phyloP scores from a whole-genome alignment of 768 basidiomycete species.

The Neoboletus magnificus region DNA sequence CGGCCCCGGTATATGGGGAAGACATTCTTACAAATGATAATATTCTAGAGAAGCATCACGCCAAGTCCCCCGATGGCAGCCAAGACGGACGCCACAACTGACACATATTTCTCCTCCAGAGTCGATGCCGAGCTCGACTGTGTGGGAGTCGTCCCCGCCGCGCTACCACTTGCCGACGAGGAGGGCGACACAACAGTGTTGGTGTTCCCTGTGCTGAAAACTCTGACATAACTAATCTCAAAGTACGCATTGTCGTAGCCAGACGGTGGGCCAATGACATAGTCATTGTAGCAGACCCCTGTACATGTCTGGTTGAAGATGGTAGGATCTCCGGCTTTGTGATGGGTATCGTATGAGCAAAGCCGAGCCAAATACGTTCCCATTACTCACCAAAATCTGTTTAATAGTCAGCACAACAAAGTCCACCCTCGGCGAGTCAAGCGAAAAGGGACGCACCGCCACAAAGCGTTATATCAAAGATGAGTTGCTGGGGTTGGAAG shows the following conservation, averaged over 20 bases:
- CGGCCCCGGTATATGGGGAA: no score
- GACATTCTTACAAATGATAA: not conserved
- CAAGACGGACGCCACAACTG: slow-evolving; percentile 9
- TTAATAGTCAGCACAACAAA: slow-evolving; percentile 10
- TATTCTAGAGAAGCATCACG: slow-evolving; percentile 10
- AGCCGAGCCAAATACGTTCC: not conserved
- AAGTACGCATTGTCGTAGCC: slow-evolving; percentile 69
- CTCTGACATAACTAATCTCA: slow-evolving; percentile 59
- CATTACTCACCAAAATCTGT: slow-evolving; percentile 33
- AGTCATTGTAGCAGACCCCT: slow-evolving; percentile 66
- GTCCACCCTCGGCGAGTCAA: slow-evolving; percentile 12
- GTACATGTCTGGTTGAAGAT: slow-evolving; percentile 61
- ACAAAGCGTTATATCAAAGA: slow-evolving; percentile 73
- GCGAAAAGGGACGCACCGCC: slow-evolving; percentile 42
- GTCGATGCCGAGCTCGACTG: slow-evolving; percentile 10
- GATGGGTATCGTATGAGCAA: slow-evolving; percentile 27
- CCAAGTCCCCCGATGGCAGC: slow-evolving; percentile 15
- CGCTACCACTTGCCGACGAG: slow-evolving; percentile 12
- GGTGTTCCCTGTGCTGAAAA: slow-evolving; percentile 39
- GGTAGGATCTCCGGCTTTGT: slow-evolving; percentile 44
- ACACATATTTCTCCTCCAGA: not conserved
- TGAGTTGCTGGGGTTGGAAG: slow-evolving; percentile 62
- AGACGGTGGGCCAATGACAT: slow-evolving; percentile 59
- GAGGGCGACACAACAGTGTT: slow-evolving; percentile 27
- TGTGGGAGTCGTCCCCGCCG: slow-evolving; percentile 9